These are phyloP conservation scores for Pichia californica DNA, from an alignment of 805 yeast genomes.

Conservation along the genomic window DNA sequence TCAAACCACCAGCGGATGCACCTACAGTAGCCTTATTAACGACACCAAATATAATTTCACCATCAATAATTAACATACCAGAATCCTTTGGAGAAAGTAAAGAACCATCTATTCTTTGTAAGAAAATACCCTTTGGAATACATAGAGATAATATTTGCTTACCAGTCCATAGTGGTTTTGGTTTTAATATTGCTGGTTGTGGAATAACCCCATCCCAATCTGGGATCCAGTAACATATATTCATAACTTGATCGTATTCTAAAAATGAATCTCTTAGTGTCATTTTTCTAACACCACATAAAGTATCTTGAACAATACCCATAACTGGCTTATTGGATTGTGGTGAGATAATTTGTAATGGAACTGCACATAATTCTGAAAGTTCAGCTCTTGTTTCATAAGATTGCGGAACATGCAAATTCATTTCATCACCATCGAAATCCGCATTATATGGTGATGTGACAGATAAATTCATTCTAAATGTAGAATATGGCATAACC, in stretches of 20 bases:
- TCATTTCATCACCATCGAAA: constrained; percentile 99
- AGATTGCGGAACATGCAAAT: constrained; percentile 97
- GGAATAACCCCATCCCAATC: constrained; percentile 98
- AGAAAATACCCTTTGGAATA: constrained; percentile 91
- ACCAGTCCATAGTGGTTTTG: constrained; percentile 97
- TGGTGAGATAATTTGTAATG: constrained; percentile 95
- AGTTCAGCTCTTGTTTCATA: constrained; percentile 97
- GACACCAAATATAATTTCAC: constrained; percentile 96
- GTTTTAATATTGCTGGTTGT: constrained; percentile 87
- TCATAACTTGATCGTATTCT: constrained; percentile 92
- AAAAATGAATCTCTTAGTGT: constrained; percentile 84
- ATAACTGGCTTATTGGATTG: constrained; percentile 98
- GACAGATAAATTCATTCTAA: constrained; percentile 91
- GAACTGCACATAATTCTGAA: constrained; percentile 93
- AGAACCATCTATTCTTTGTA: constrained; percentile 91
- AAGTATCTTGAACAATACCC: constrained; percentile 99
- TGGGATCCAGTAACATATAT: constrained; percentile 95
- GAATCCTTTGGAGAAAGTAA: constrained; percentile 81
- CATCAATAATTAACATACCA: constrained; percentile 93
- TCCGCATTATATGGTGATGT: constrained; percentile 99
- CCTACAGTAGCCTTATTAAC: constrained; percentile 98
- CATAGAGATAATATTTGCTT: constrained; percentile 89
- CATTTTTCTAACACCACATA: constrained; percentile 95
- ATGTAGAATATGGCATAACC: constrained; percentile 98
- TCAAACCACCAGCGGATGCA: constrained; percentile 96